A percentile compares a stretch with the other conserved stretches of the same genome.
Conservation (phyloP, 345 rosid species). For the Dimocarpus longan region DNA sequence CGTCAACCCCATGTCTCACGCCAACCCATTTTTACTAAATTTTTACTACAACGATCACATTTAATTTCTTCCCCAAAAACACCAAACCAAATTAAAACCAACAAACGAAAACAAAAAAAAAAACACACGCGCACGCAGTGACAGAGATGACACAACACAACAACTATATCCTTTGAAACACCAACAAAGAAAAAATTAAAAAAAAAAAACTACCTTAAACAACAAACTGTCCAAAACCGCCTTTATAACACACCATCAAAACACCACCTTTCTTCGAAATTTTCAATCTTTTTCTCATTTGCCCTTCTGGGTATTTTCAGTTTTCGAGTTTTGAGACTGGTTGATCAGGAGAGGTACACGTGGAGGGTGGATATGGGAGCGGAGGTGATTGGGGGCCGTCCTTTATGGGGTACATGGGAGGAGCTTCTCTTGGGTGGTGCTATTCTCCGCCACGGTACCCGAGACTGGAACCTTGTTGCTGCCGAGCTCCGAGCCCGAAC, state of each 20-base stretch:
- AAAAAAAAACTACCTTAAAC: not conserved
- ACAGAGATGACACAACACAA: no score
- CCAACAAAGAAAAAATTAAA: not conserved
- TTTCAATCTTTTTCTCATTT: not conserved
- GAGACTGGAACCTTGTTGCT: slow-evolving; percentile 72
- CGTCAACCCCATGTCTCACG: slow-evolving; percentile 49
- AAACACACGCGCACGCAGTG: not conserved
- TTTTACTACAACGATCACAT: not conserved
- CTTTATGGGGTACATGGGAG: slow-evolving; percentile 89
- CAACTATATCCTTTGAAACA: not conserved
- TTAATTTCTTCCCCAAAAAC: not conserved
- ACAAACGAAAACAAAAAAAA: not conserved
- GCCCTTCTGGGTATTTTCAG: not conserved
- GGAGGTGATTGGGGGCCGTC: slow-evolving; percentile 27
- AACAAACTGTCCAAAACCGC: slow-evolving; percentile 31
- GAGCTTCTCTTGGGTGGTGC: slow-evolving; percentile 89
- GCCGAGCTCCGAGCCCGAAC: slow-evolving; percentile 78
- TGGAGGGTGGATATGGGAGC: slow-evolving; percentile 29
- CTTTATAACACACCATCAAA: slow-evolving; percentile 9
- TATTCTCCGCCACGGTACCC: slow-evolving; percentile 84
- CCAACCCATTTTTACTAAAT: not conserved
- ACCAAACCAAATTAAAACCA: no score
- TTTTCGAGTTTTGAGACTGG: not conserved
- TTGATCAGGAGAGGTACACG: slow-evolving; percentile 15
- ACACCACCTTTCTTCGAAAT: not conserved